These are phyloP conservation scores for Wickerhamomyces sp. DNA, from an alignment of 1,139 yeast species.

Conservation along the genomic window DNA sequence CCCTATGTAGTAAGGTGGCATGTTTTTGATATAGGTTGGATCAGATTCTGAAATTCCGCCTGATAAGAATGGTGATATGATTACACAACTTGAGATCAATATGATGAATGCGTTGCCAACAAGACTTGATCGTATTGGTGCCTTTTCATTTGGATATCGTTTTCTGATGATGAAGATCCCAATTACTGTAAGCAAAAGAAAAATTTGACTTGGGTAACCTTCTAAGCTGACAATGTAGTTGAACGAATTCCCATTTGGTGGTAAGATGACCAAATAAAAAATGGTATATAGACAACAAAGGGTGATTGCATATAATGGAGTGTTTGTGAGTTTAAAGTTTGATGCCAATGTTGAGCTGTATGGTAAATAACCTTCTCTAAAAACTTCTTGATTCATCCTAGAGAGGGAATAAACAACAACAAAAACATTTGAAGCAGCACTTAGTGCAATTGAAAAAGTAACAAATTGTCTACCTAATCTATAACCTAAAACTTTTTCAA, in stretches of 20 bases:
- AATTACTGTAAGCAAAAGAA: conserved; percentile 42
- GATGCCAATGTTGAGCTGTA: conserved; percentile 47
- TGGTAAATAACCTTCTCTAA: conserved; percentile 59
- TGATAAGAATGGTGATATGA: conserved; percentile 43
- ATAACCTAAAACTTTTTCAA: conserved; percentile 51
- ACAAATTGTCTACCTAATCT: conserved; percentile 47
- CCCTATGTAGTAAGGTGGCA: conserved; percentile 51
- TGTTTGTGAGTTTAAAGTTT: conserved; percentile 46
- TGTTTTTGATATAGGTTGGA: conserved; percentile 24
- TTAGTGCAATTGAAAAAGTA: conserved; percentile 52
- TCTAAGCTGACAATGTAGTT: conserved; percentile 54
- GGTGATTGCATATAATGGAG: conserved; percentile 47
- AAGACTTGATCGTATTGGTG: conserved; percentile 46
- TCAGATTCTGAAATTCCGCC: conserved; percentile 35
- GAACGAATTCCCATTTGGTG: conserved; percentile 51
- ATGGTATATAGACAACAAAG: conserved; percentile 29
- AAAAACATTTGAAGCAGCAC: conserved; percentile 59
- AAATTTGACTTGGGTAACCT: conserved; percentile 50
- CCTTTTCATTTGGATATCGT: conserved; percentile 39
- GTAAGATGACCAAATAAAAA: conserved; percentile 36
- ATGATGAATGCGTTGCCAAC: conserved; percentile 41
- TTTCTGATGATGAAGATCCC: conserved; percentile 49
- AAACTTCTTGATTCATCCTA: conserved; percentile 59
- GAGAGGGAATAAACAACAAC: conserved; percentile 58
- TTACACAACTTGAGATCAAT: conserved; percentile 35